These are phyloP conservation scores for Alternaria postmessia DNA, from an alignment of 2,329 filamentous ascomycete species.

Conservation along the genomic window DNA sequence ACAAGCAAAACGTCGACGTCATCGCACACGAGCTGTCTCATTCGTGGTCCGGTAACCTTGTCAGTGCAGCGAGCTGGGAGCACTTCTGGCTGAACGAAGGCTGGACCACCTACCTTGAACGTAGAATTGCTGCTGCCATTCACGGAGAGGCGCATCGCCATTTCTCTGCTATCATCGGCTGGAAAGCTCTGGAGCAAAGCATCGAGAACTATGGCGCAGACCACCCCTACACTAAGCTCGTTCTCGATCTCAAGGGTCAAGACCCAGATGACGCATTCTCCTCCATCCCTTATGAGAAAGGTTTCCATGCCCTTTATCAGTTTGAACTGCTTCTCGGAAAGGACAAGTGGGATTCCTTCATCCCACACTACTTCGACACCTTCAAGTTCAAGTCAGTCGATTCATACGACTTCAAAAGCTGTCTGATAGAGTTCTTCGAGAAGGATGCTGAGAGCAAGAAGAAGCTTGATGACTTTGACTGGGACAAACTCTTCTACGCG, in stretches of 20 bases:
- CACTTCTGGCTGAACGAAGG: conserved; percentile 78
- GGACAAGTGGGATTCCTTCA: conserved; percentile 92
- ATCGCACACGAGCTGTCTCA: conserved; percentile 85
- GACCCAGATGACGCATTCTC: conserved; percentile 97
- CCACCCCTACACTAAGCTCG: conserved; percentile 91
- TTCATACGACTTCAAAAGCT: conserved; percentile 92
- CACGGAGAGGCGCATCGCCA: conserved; percentile 88
- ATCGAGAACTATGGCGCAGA: conserved; percentile 80
- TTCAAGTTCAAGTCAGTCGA: conserved; percentile 89
- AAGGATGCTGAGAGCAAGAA: conserved; percentile 67
- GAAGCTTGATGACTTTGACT: conserved; percentile 79
- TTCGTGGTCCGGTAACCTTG: conserved; percentile 89
- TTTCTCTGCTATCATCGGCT: conserved; percentile 95
- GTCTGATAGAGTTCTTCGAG: conserved; percentile 84
- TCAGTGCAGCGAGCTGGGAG: conserved; percentile 81
- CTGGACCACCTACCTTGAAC: conserved; percentile 95
- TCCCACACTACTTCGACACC: conserved; percentile 89
- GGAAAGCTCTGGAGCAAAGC: conserved; percentile 86
- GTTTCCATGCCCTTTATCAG: conserved; percentile 91
- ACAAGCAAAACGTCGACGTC: conserved; percentile 86
- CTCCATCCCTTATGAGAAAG: conserved; percentile 92
- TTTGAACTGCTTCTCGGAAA: conserved; percentile 86
- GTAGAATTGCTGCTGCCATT: conserved; percentile 77
- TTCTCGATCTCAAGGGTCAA: conserved; percentile 85
- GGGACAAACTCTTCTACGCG: conserved; percentile 89